These are phyloP conservation scores for Blastocystis sp. DNA, from an alignment of 352 stramenopile genomes.

Conservation along the genomic window DNA sequence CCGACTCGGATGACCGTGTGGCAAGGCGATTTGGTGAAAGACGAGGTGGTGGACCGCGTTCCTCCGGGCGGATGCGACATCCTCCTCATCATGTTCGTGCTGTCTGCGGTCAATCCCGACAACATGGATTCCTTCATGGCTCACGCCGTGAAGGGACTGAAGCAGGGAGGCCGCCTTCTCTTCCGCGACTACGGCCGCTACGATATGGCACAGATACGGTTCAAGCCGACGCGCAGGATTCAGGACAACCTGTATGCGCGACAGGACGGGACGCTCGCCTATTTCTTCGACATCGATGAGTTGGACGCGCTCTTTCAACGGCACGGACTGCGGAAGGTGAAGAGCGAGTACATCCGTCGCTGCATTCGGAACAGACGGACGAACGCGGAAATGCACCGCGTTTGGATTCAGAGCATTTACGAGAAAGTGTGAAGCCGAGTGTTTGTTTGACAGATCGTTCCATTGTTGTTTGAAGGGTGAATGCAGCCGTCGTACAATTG, in stretches of 20 bases:
- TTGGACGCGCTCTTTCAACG: conserved; percentile 69
- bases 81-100: conserved; percentile 80
- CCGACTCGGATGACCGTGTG: conserved; percentile 80
- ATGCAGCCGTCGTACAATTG: conserved; percentile 45
- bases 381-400: conserved; percentile 84
- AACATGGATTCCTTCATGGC: conserved; percentile 80
- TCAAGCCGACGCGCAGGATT: conserved; percentile 85
- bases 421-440: conserved; percentile 78
- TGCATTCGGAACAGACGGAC: conserved; percentile 86
- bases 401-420: conserved; percentile 87
- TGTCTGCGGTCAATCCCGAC: conserved; percentile 84
- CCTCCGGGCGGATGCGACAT: conserved; percentile 79
- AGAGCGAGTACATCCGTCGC: conserved; percentile 86
- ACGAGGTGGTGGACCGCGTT: conserved; percentile 79
- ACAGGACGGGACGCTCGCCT: conserved; percentile 86
- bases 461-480: too few relatives aligned
- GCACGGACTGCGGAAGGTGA: conserved; percentile 80
- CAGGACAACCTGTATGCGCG: conserved; percentile 88
- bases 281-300: conserved; percentile 81
- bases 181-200: conserved; percentile 87
- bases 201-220: conserved; percentile 86
- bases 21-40: conserved; percentile 85
- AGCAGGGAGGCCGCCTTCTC: conserved; percentile 77
- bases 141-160: conserved; percentile 60
- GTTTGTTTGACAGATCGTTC: conserved; percentile 38